Evolutionary conservation across 2,329 filamentous ascomycete species (phyloP), one percentile per base, ranked within the genome.

Genomic region (Calycina herbarum): DNA sequence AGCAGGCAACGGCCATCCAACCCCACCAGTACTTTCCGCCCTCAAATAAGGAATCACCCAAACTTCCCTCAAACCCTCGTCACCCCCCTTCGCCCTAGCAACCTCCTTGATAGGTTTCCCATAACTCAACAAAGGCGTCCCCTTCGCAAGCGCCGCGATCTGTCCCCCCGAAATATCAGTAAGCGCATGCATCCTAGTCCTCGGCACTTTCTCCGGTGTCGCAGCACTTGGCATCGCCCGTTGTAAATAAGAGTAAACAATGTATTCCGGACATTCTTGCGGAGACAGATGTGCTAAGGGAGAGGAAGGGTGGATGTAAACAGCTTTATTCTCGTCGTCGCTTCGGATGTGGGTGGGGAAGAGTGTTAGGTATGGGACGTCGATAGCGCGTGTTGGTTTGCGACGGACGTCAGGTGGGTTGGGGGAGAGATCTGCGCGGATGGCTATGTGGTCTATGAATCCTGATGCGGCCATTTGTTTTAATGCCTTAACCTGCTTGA

Each of bases 391-490:
- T 61, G 87, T 88, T 0, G 94, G 92, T 68, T 91, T 92, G 20
- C 89, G 83, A 57, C 82, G 79, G 62, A 84, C 79, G 67, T 89
- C 87, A 0, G 89, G 88, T 0, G 92, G 91, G 13, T 83, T 84
- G 0, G 93, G 92, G 0, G 92, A 84, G n/a, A 93, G 82, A 77
- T 99, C 94, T 3, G 92, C 92, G 67, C 95, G 91, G 71, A 98
- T 93, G 57, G 95, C 95, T 51, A 99, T 86, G 71, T 97, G 91
- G 78, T 99, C 95, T 73, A 98, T 88, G 79, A 97, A 98, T 0
- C 94, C 95, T 0, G 93, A 90, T 0, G 94, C 92, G 27, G 92
- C 88, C 79, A 98, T 96, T 75, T 97, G 92, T 77, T 96, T 96
- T 33, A 99, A 82, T 0, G 92, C 88, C 58, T 89, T 88, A 33